Evolutionary conservation across 805 yeast species (phyloP).

Genomic region (Lipomyces kockii): DNA sequence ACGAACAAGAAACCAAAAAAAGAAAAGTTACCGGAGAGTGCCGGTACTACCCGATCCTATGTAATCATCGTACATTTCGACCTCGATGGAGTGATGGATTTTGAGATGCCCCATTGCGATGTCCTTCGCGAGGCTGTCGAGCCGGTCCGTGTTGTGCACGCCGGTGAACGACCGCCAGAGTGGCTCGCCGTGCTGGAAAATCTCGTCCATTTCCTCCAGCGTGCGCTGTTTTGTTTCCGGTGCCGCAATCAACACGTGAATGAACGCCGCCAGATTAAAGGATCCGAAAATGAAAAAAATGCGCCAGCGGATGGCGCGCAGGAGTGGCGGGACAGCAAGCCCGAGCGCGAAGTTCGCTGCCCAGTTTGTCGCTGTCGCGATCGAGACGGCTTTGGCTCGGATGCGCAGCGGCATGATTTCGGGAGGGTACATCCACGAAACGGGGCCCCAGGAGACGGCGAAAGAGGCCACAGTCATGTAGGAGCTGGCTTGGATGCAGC

Average conservation of each 20-base stretch:
- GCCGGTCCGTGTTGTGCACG: background rate
- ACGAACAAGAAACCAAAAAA: background rate
- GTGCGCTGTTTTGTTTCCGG: constrained; percentile 91
- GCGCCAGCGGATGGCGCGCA: constrained; percentile 57
- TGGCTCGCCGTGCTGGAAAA: constrained; percentile 50
- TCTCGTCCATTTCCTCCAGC: constrained; percentile 65
- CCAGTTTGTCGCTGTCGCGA: constrained; percentile 72
- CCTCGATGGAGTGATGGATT: constrained; percentile 12
- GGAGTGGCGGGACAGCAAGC: constrained; percentile 65
- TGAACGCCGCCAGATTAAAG: constrained; percentile 43
- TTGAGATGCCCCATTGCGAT: constrained; percentile 30
- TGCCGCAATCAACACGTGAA: constrained; percentile 63
- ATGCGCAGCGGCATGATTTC: constrained; percentile 64
- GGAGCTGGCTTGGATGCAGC: constrained; percentile 54
- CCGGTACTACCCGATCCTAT: background rate
- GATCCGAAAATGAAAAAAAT: constrained; percentile 71
- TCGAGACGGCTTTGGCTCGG: constrained; percentile 64
- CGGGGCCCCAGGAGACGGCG: constrained; percentile 59
- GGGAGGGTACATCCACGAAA: constrained; percentile 70
- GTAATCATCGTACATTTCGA: constrained; percentile 10
- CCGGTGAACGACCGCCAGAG: constrained; percentile 33
- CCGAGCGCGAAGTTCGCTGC: constrained; percentile 66
- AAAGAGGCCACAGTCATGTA: constrained; percentile 64
- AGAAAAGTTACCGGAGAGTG: background rate
- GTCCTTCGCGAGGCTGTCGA: constrained; percentile 28